Evolutionary conservation across 163 green algal species (phyloP).

Genomic region (Scenedesmus sp.): DNA sequence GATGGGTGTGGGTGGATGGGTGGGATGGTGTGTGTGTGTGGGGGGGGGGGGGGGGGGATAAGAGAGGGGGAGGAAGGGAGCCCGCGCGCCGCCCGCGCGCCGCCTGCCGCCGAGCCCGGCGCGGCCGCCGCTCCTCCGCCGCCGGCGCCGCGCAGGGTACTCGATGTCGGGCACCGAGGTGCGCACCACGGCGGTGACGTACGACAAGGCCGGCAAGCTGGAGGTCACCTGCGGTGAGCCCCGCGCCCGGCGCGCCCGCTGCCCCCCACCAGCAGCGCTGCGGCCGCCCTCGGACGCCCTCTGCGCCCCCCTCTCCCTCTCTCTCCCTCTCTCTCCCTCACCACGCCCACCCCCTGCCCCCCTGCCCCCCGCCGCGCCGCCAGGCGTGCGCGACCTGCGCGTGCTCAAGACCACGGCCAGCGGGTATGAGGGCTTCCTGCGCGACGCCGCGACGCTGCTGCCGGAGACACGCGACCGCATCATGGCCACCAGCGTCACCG

Average conservation of each 20-base stretch:
- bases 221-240: slow-evolving; percentile 34
- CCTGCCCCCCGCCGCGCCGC: background rate
- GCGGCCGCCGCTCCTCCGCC: too few relatives aligned
- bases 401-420: slow-evolving; percentile 97
- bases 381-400: slow-evolving; percentile 78
- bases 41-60: background rate
- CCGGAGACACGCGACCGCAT: slow-evolving; percentile 89
- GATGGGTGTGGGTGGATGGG: background rate
- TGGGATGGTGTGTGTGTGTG: background rate
- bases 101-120: too few relatives aligned
- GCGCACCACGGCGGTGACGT: slow-evolving; percentile 55
- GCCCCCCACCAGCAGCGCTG: too few relatives aligned
- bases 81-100: too few relatives aligned
- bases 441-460: slow-evolving; percentile 91
- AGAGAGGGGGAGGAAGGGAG: too few relatives aligned
- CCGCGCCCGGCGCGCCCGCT: background rate
- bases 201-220: slow-evolving; percentile 42
- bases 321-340: background rate
- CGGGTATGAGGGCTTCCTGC: slow-evolving; percentile 91
- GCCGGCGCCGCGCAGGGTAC: slow-evolving; percentile 52
- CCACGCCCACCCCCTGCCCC: background rate
- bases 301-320: background rate
- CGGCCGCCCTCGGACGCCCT: too few relatives aligned
- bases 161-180: slow-evolving; percentile 55
- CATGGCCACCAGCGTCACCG: slow-evolving; percentile 85